Evolutionary conservation across 2,329 filamentous ascomycete genomes (phyloP), one percentile per base, ranked within the genome.

Genomic region (Cryoendolithus antarcticus): DNA sequence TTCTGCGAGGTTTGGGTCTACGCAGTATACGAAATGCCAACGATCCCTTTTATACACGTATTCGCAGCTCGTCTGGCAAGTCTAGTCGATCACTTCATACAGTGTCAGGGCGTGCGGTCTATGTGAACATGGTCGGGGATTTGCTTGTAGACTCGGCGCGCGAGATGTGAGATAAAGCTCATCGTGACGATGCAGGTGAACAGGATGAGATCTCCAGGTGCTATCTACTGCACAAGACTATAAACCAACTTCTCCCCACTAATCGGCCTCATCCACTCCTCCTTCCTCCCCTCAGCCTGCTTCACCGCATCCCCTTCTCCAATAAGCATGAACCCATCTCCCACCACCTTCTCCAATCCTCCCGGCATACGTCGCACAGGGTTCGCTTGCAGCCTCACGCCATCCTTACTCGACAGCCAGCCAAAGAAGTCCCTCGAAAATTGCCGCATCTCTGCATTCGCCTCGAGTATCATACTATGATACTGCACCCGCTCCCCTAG

Each of bases 221-320:
- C 19, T 21, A 21, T 21, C 19, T 21, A 21, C 19, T 21, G 19
- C 19, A 21, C 19, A 21, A 21, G 19, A 21, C 19, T 34, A 19
- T 34, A 39, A 8, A 39, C 37, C 21, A 39, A 9, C 27, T 39
- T 39, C 31, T 39, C 37, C 8, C 39, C 41, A 32, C 44, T 42
- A 9, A 45, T 15, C 8, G 41, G 29, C 35, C 34, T 39, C 40
- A 41, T 40, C 44, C 39, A 46, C 9, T 30, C 36, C 24, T 35
- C 40, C 12, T 34, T 9, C 37, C 31, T 40, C 12, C 15, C 24
- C 13, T 30, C 19, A 2, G 11, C 34, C 11, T 34, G 30, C 10
- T 40, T 32, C 4, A 24, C 34, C 37, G 35, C 32, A n/a, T 27
- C 28, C 4, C 38, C 38, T 11, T 21, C 19, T 6, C 37, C 37